Evolutionary conservation across 1,284 basidiomycete species (phyloP).

Genomic region (Apiotrichum domesticum): DNA sequence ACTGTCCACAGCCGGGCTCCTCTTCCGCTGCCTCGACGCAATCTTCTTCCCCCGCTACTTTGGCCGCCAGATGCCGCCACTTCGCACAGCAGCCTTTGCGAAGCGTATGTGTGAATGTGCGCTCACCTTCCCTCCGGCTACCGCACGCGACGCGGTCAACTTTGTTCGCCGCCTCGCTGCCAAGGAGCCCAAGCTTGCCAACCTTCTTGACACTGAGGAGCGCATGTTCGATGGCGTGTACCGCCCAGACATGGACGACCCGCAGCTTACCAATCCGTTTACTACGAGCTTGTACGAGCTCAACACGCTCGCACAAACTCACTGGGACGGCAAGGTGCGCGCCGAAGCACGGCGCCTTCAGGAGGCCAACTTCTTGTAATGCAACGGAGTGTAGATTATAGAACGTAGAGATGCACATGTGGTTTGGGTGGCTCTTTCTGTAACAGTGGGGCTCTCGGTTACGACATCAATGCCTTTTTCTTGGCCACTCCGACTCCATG

Average conservation of each 20-base stretch:
- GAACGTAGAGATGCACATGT: too few species aligned
- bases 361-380: slow-evolving; percentile 28
- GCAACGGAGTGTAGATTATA: too few species aligned
- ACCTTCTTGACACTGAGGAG: slow-evolving; percentile 79
- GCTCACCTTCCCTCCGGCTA: slow-evolving; percentile 68
- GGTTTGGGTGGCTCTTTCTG: too few species aligned
- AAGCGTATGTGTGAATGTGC: slow-evolving; percentile 78
- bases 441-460: too few species aligned
- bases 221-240: slow-evolving; percentile 73
- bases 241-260: slow-evolving; percentile 75
- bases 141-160: slow-evolving; percentile 61
- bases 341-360: slow-evolving; percentile 39
- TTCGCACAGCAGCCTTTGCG: slow-evolving; percentile 80
- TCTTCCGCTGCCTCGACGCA: slow-evolving; percentile 77
- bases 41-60: slow-evolving; percentile 65
- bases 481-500: too few species aligned
- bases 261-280: slow-evolving; percentile 57
- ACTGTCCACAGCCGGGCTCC: slow-evolving; percentile 54
- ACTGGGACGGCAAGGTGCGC: slow-evolving; percentile 45
- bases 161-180: slow-evolving; percentile 67
- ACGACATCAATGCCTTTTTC: too few species aligned
- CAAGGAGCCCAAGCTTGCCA: slow-evolving; percentile 73
- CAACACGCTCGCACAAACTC: slow-evolving; percentile 33
- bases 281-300: slow-evolving; percentile 48
- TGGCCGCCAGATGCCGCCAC: slow-evolving; percentile 57